Evolutionary conservation across 306 rosid genomes (phyloP), one percentile per base, ranked within the genome.

Genomic region (Vicia faba): DNA sequence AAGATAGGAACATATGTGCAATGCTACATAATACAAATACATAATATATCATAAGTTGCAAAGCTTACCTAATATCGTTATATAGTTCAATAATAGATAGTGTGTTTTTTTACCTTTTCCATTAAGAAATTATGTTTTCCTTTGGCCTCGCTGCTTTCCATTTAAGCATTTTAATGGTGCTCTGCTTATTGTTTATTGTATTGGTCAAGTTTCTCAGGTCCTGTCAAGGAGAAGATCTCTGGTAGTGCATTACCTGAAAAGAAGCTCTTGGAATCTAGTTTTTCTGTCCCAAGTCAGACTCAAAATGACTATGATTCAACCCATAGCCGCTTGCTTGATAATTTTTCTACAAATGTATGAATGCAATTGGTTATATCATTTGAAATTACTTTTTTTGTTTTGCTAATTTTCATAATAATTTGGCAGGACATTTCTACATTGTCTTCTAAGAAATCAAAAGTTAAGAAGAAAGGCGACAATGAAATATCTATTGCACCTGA

Each of bases 141-240:
- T 44, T 28, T 26, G 50, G 28, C 49, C 49, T 60, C 51, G 45
- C 51, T 40, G 58, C 75, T 61, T 65, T 84, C 70, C 64, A 66
- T 60, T 60, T 69, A 59, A 50, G 68, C 45, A 49, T 29, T 68
- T 75, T 74, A 48, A 73, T 79, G 79, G 81, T 83, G 82, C 80
- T 80, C 79, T 82, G 83, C 96, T 93, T 86, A 95, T 86, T 95
- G 86, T 84, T 83, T 88, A 84, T 86, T 90, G 91, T 77, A 80
- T 84, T 88, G 96, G 86, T 95, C 96, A 95, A 95, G 99, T 95
- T 86, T 88, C 96, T 85, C 99, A 88, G 99, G 99, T 95, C 97
- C 87, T 76, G 79, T 88, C 73, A 79, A 81, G 87, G 96, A 85
- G 88, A 91, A 85, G 77, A 71, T 90, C 81, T 84, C 84, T 73